phyloP scores from a whole-genome alignment of 768 basidiomycete species.

The Phylloporus arenicola region DNA sequence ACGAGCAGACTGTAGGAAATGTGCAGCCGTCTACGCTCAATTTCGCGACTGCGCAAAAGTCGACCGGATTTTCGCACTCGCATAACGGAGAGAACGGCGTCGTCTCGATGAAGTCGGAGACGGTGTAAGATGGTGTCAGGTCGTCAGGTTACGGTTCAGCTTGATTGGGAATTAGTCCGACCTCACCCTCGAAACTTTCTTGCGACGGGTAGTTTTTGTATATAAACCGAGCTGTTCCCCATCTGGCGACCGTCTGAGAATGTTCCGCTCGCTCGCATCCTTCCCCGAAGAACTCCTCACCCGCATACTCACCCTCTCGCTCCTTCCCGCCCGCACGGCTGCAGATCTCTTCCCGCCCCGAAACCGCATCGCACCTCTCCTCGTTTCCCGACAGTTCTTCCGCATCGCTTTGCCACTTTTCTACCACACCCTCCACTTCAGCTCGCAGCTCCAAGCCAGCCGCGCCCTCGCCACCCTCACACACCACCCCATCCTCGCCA shows the following conservation, averaged over 20 bases:
- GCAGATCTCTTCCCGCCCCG: constrained; percentile 20
- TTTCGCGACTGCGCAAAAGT: constrained; percentile 2
- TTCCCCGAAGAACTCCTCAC: constrained; percentile 44
- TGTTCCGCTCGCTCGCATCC: constrained; percentile 21
- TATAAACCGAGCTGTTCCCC: constrained; percentile 3
- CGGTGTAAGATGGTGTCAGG: neutral
- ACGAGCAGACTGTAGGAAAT: constrained; percentile 6
- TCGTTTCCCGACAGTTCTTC: constrained; percentile 46
- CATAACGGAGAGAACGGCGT: neutral
- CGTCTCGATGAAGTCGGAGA: neutral
- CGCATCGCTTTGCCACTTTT: constrained; percentile 55
- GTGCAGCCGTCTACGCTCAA: constrained; percentile 6
- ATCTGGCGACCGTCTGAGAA: constrained; percentile 1
- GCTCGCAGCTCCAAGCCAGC: constrained; percentile 35
- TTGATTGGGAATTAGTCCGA: constrained; percentile 10
- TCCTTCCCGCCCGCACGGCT: constrained; percentile 18
- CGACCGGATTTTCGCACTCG: neutral
- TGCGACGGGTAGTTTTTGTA: neutral
- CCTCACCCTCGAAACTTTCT: neutral
- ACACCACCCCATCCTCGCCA: constrained; percentile 34
- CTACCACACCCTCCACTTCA: constrained; percentile 49
- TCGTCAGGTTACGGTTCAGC: constrained; percentile 5
- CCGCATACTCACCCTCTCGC: constrained; percentile 37
- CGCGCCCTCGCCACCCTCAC: constrained; percentile 36
- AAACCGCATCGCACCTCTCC: constrained; percentile 39